Conservation (phyloP, 208 protist genomes). For the Trypanosoma mega region DNA sequence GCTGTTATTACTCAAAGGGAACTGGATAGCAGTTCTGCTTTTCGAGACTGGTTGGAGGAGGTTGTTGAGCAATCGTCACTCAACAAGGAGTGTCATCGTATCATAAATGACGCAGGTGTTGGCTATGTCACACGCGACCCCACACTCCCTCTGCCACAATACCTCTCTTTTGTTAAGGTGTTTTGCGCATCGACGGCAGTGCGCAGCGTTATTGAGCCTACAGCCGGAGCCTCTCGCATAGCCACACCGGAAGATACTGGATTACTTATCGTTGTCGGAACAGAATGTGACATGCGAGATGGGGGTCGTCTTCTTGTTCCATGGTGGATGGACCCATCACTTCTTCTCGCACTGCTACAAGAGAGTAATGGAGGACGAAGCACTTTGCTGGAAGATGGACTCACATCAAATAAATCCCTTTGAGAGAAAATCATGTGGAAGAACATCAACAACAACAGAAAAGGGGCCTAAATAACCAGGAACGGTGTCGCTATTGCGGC, state of each 20-base stretch:
- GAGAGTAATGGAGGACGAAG: neutral
- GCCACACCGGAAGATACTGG: slow-evolving; percentile 40
- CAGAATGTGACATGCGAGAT: slow-evolving; percentile 72
- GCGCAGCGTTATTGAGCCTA: slow-evolving; percentile 41
- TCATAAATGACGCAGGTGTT: slow-evolving; percentile 51
- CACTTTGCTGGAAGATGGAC: slow-evolving; percentile 4
- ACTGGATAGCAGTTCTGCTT: slow-evolving; percentile 37
- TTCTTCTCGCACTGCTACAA: slow-evolving; percentile 55
- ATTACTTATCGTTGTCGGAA: slow-evolving; percentile 59
- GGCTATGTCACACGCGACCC: slow-evolving; percentile 73
- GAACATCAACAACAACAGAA: too few relatives aligned
- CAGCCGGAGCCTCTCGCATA: slow-evolving; percentile 6
- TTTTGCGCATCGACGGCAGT: slow-evolving; percentile 56
- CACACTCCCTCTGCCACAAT: slow-evolving; percentile 64
- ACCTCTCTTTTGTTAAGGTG: slow-evolving; percentile 72
- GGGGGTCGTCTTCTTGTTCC: slow-evolving; percentile 74
- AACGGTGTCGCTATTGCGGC: too few relatives aligned
- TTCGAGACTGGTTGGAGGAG: slow-evolving; percentile 75
- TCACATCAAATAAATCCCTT: neutral
- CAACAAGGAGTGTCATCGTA: slow-evolving; percentile 43
- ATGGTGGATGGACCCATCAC: slow-evolving; percentile 76
- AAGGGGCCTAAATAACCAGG: too few relatives aligned
- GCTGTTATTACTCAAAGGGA: slow-evolving; percentile 50
- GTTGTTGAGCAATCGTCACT: slow-evolving; percentile 78
- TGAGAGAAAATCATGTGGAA: too few relatives aligned